Base-by-base conservation (phyloP, 2,329 filamentous ascomycete genomes). In the Talaromyces sp. region DNA sequence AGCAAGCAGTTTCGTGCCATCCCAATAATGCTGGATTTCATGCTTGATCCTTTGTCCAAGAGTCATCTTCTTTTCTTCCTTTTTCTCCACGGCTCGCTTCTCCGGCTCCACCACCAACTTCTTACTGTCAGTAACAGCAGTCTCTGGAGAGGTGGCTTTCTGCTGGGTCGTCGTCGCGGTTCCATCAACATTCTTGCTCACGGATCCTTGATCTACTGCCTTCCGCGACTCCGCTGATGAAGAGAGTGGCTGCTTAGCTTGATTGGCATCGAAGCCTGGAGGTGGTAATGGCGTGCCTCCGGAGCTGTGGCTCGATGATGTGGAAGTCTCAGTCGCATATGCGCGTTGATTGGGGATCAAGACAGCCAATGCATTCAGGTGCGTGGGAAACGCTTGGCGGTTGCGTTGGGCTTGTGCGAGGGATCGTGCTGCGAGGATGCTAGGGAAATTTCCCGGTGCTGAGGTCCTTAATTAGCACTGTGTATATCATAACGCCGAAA, bases 1-100 rank as follows among this genome's bases (percentile, higher is more conserved):
- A 23, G 89, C 93, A 68, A 99, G 82, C 71, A 99, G 83, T 79
- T 99, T 99, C 31, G 92, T 98, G 64, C 95, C 95, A 78, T 99
- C 95, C 93, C 95, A 98, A 80, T 99, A 99, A 77, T 99, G 95
- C 66, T 88, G 86, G 14, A 83, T 84, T 78, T 99, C 95, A 76
- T 96, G 93, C 84, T 96, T 99, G 72, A 99, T 88, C 80, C 93
- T 96, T 76, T 98, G 91, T 77, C 87, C 89, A 1, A 98, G 57
- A 0, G 93, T 96, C 77, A 96, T 79, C 74, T 96, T 97, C 81
- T 93, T 92, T 65, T 90, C 88, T 76, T 90, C 89, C 69, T 87
- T 82, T 77, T 77, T 78, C 62, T 90, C 86, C 67, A 86, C 83
- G 8, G 84, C 76, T 60, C 84, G 85, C 67, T 88, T 84, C 61